Evolutionary conservation across 768 basidiomycete genomes (phyloP).

Genomic region (Filobasidium wieringae): DNA sequence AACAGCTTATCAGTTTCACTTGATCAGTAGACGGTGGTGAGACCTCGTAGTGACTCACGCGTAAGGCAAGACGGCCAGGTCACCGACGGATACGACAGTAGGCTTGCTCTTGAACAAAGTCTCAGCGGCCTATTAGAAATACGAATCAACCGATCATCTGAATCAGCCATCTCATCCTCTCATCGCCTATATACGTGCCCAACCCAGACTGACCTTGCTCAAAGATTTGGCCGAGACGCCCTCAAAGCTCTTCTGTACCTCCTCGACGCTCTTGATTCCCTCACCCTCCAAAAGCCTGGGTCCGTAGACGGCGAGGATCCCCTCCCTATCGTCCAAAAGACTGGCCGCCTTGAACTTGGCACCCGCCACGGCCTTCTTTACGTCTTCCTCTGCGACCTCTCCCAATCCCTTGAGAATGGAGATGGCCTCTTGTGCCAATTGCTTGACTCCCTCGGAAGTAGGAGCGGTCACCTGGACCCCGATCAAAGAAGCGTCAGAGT

Average conservation of each 20-base stretch:
- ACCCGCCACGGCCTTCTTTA: conserved; percentile 71
- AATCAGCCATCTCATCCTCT: background rate
- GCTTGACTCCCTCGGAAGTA: conserved; percentile 51
- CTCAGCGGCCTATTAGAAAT: conserved; percentile 59
- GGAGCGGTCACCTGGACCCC: conserved; percentile 67
- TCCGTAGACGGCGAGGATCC: conserved; percentile 52
- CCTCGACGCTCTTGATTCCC: background rate
- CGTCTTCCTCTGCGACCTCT: conserved; percentile 55
- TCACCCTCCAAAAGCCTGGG: conserved; percentile 46
- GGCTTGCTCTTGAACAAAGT: conserved; percentile 63
- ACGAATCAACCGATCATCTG: background rate
- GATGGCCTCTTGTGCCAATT: conserved; percentile 43
- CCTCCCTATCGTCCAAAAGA: conserved; percentile 57
- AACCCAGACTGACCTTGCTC: background rate
- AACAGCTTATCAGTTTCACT: background rate
- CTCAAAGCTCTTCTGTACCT: background rate
- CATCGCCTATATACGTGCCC: background rate
- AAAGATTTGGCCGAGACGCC: background rate
- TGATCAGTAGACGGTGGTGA: background rate
- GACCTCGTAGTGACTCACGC: conserved; percentile 32
- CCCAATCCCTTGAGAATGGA: conserved; percentile 50
- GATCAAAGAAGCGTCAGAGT: conserved; percentile 82
- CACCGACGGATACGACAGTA: conserved; percentile 76
- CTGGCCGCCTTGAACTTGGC: conserved; percentile 75
- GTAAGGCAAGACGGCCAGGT: conserved; percentile 63